Evolutionary conservation across 805 yeast genomes (phyloP).

Genomic region (Zygosaccharomyces gambellarensis): DNA sequence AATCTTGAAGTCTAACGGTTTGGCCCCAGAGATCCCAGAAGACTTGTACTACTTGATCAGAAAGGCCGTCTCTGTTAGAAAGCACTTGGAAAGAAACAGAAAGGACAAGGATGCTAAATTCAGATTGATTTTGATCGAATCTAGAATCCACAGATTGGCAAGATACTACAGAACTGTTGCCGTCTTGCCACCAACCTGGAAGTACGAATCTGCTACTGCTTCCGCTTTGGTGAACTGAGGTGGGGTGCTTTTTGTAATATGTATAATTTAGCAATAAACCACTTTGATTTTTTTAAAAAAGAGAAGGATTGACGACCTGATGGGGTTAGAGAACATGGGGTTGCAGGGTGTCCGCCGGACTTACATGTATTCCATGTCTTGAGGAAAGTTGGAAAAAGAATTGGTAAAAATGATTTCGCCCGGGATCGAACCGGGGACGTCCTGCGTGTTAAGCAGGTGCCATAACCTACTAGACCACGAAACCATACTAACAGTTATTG

Average conservation of each 20-base stretch:
- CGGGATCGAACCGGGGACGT: conserved; percentile 99
- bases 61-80: conserved; percentile 99
- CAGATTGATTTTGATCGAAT: conserved; percentile 99
- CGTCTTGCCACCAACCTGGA: conserved; percentile 99
- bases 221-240: conserved; percentile 97
- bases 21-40: conserved; percentile 99
- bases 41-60: conserved; percentile 98
- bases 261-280: conserved; percentile 5
- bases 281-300: not conserved
- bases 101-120: conserved; percentile 99
- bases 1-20: conserved; percentile 98
- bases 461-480: conserved; percentile 99
- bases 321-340: too few relatives aligned
- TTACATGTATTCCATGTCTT: not conserved
- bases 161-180: conserved; percentile 99
- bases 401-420: conserved; percentile 79
- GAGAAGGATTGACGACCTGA: too few relatives aligned
- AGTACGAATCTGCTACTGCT: conserved; percentile 99
- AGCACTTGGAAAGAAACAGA: conserved; percentile 99
- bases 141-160: conserved; percentile 99
- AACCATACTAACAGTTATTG: conserved; percentile 42
- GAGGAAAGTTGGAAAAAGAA: conserved; percentile 7
- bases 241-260: conserved; percentile 16
- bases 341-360: too few relatives aligned
- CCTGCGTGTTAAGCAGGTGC: conserved; percentile 99